Evolutionary conservation across 306 rosid genomes (phyloP).

Genomic region (Cajanus cajan): DNA sequence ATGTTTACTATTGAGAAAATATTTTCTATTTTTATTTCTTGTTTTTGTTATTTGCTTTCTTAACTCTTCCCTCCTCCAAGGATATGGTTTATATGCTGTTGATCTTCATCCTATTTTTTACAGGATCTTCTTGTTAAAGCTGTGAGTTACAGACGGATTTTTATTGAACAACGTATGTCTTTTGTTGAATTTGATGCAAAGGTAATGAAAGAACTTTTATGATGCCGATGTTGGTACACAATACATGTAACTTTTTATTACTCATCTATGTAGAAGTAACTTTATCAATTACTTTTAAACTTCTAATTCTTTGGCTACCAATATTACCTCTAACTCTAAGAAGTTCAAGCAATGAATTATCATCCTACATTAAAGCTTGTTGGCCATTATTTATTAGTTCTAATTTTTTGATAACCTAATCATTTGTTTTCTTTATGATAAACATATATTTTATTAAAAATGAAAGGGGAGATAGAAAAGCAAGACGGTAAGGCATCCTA

Average conservation of each 20-base stretch:
- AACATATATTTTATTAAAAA: neutral
- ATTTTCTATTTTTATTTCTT: neutral
- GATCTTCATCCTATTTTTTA: constrained; percentile 19
- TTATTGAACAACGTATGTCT: constrained; percentile 61
- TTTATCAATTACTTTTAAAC: neutral
- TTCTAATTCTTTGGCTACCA: neutral
- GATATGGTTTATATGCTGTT: constrained; percentile 17
- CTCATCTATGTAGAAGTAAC: neutral
- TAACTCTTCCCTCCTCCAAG: neutral
- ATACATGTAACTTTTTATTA: neutral
- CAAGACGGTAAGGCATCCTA: neutral
- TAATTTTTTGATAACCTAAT: neutral
- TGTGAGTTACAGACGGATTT: constrained; percentile 46
- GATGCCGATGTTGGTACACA: neutral
- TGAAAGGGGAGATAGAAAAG: neutral
- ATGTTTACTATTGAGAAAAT: neutral
- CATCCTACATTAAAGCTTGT: neutral
- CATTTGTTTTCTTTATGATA: neutral
- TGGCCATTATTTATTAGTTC: neutral
- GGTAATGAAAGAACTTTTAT: constrained; percentile 49
- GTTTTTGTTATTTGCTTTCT: neutral
- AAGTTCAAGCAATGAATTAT: neutral
- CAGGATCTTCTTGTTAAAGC: constrained; percentile 76
- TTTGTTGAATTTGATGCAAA: constrained; percentile 71
- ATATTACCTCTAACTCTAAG: neutral